A percentile compares a stretch with the other conserved stretches of the same genome.
Conservation (phyloP, 2,329 filamentous ascomycete genomes). For the Epichloe elymi region DNA sequence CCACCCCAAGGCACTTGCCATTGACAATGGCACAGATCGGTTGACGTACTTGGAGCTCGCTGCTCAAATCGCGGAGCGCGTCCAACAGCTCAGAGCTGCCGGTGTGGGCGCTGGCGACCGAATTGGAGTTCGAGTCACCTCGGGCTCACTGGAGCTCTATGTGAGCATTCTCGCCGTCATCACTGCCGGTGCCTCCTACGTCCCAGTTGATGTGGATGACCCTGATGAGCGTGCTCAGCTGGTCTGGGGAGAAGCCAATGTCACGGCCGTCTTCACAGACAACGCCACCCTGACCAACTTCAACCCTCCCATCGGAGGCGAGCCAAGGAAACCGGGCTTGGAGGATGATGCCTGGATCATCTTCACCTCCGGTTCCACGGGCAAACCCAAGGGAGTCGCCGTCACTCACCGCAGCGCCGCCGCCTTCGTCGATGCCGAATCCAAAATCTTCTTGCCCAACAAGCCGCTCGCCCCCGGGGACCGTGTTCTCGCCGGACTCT, state of each 20-base stretch:
- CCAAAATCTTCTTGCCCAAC: constrained; percentile 9
- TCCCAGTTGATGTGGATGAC: constrained; percentile 12
- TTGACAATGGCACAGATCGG: constrained; percentile 8
- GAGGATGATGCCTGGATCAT: constrained; percentile 14
- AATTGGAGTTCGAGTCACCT: constrained; percentile 10
- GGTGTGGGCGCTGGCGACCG: constrained; percentile 9
- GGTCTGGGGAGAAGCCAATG: constrained; percentile 10
- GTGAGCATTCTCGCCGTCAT: constrained; percentile 10
- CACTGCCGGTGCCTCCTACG: constrained; percentile 10
- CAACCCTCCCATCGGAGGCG: background rate
- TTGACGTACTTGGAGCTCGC: constrained; percentile 7
- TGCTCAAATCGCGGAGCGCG: constrained; percentile 1
- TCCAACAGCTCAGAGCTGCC: constrained; percentile 3
- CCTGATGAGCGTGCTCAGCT: constrained; percentile 11
- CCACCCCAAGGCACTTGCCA: constrained; percentile 6
- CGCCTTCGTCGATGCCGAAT: constrained; percentile 13
- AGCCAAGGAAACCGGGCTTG: constrained; percentile 1
- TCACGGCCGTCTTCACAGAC: constrained; percentile 9
- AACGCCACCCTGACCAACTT: constrained; percentile 6
- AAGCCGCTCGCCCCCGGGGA: constrained; percentile 11
- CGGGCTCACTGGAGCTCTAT: constrained; percentile 10
- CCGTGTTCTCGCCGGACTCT: constrained; percentile 11
- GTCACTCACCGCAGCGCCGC: constrained; percentile 13
- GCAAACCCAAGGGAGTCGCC: constrained; percentile 14
- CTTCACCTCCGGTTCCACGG: constrained; percentile 13